These are phyloP conservation scores for Monosporascus sp. DNA, from an alignment of 2,329 filamentous ascomycete genomes.

Conservation along the genomic window DNA sequence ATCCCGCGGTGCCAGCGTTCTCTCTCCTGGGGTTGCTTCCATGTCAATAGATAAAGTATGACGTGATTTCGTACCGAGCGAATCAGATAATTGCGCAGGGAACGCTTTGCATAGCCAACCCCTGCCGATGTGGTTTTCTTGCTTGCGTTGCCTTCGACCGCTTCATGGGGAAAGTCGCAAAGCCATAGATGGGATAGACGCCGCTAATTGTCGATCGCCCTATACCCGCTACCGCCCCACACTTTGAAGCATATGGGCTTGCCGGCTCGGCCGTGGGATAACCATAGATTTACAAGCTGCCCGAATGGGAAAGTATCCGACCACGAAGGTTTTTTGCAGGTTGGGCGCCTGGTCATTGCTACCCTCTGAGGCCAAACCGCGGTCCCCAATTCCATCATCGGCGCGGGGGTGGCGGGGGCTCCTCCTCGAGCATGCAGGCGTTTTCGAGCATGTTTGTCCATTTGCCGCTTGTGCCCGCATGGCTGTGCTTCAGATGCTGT, in stretches of 20 bases:
- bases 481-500: slow-evolving; percentile 96
- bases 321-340: not conserved
- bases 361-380: not conserved
- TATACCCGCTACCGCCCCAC: too few relatives aligned
- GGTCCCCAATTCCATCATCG: slow-evolving; percentile 17
- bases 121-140: too few relatives aligned
- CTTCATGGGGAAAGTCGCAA: too few relatives aligned
- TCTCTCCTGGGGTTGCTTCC: not conserved
- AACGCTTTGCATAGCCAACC: too few relatives aligned
- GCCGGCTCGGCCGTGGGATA: too few relatives aligned
- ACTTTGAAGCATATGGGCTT: too few relatives aligned
- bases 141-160: too few relatives aligned
- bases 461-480: slow-evolving; percentile 91
- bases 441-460: slow-evolving; percentile 99
- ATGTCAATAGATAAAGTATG: not conserved
- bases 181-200: too few relatives aligned
- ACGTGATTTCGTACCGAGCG: too few relatives aligned
- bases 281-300: not conserved
- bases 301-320: not conserved
- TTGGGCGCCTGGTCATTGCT: not conserved
- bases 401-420: slow-evolving; percentile 50
- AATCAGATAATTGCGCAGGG: too few relatives aligned
- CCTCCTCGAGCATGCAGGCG: slow-evolving; percentile 89
- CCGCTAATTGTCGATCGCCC: too few relatives aligned
- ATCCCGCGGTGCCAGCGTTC: not conserved